Conservation (phyloP, 2,329 filamentous ascomycete species). For the Tolypocladium cylindrosporum region DNA sequence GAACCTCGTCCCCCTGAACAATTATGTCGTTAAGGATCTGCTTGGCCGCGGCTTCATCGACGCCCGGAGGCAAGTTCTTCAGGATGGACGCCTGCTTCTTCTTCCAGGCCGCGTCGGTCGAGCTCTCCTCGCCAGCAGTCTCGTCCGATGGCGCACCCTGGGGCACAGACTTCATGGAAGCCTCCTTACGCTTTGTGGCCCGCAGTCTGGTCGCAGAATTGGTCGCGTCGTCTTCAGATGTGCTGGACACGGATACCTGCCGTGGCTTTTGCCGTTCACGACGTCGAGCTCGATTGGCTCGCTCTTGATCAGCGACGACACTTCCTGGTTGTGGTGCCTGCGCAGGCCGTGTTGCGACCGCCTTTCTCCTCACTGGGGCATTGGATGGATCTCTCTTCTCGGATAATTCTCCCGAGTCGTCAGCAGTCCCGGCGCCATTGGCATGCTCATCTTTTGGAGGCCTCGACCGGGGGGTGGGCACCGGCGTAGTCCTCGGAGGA, state of each 20-base stretch:
- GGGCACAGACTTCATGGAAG: conserved; percentile 28
- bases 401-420: conserved; percentile 11
- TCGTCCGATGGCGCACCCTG: conserved; percentile 38
- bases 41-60: conserved; percentile 74
- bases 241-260: conserved; percentile 14
- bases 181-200: conserved; percentile 19
- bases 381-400: conserved; percentile 11
- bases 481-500: conserved; percentile 1
- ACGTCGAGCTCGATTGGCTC: conserved; percentile 8
- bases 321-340: neutral
- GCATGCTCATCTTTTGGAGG: neutral
- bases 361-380: conserved; percentile 6
- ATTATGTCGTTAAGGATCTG: conserved; percentile 96
- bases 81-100: conserved; percentile 54
- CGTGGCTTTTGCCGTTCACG: conserved; percentile 9
- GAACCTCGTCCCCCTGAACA: conserved; percentile 86
- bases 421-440: conserved; percentile 6
- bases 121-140: conserved; percentile 27
- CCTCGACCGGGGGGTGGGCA: neutral
- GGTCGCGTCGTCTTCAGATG: conserved; percentile 14
- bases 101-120: conserved; percentile 43
- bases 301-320: conserved; percentile 3
- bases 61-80: conserved; percentile 68
- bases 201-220: conserved; percentile 12
- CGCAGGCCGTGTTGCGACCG: conserved; percentile 5